Evolutionary conservation across 805 yeast species (phyloP).

Genomic region (Metschnikowia lunata): DNA sequence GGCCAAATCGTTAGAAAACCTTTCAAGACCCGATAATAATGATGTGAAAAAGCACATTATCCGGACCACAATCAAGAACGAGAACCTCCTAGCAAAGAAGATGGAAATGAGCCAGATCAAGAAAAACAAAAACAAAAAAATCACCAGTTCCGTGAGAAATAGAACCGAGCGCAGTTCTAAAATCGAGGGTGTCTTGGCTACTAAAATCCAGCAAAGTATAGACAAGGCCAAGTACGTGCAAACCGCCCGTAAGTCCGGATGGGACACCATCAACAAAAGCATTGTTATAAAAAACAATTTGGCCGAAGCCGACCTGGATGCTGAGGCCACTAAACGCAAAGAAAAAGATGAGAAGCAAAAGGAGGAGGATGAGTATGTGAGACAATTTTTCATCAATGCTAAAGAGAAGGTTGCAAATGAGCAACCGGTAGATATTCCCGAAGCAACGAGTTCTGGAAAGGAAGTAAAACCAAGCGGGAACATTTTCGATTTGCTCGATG

Average conservation of each 20-base stretch:
- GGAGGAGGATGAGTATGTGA: slow-evolving; percentile 36
- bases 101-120: slow-evolving; percentile 38
- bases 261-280: slow-evolving; percentile 63
- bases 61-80: slow-evolving; percentile 64
- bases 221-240: slow-evolving; percentile 61
- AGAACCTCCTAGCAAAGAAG: slow-evolving; percentile 54
- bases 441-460: background rate
- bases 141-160: slow-evolving; percentile 26
- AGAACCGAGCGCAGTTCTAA: slow-evolving; percentile 48
- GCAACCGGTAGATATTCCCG: background rate
- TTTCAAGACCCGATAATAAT: slow-evolving; percentile 58
- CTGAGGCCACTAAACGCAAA: slow-evolving; percentile 6
- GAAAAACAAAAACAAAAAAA: slow-evolving; percentile 30
- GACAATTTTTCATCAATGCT: slow-evolving; percentile 22
- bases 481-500: slow-evolving; percentile 37
- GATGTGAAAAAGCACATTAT: slow-evolving; percentile 62
- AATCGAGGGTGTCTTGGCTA: slow-evolving; percentile 51
- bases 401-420: background rate
- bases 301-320: slow-evolving; percentile 1
- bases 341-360: slow-evolving; percentile 26
- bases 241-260: slow-evolving; percentile 59
- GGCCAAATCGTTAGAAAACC: slow-evolving; percentile 44
- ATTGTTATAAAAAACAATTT: slow-evolving; percentile 29
- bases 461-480: slow-evolving; percentile 14
- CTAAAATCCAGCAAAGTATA: slow-evolving; percentile 62